Conservation (phyloP, 129 eudicot genomes). For the Tanacetum coccineum region DNA sequence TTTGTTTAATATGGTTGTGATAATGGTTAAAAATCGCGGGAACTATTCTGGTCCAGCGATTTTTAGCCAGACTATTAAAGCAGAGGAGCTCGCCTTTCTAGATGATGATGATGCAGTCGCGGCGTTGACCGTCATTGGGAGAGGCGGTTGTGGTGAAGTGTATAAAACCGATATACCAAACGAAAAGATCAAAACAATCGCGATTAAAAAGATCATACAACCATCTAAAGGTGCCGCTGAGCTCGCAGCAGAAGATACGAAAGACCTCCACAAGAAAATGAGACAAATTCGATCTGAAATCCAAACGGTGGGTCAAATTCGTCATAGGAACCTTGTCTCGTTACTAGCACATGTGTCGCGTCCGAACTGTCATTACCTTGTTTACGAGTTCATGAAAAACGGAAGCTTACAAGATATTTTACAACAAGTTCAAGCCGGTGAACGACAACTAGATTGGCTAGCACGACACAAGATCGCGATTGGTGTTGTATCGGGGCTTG, state of each 20-base stretch:
- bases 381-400: conserved; percentile 86
- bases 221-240: conserved; percentile 66
- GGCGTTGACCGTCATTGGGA: conserved; percentile 52
- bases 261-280: conserved; percentile 60
- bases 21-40: conserved; percentile 29
- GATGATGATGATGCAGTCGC: conserved; percentile 56
- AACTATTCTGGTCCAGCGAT: conserved; percentile 35
- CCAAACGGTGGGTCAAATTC: conserved; percentile 74
- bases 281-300: conserved; percentile 80
- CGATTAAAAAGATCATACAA: conserved; percentile 63
- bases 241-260: conserved; percentile 60
- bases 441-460: conserved; percentile 55
- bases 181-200: conserved; percentile 57
- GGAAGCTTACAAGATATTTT: conserved; percentile 81
- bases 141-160: conserved; percentile 91
- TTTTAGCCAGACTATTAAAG: conserved; percentile 63
- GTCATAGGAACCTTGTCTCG: conserved; percentile 72
- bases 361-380: conserved; percentile 71
- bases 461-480: conserved; percentile 50
- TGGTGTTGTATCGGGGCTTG: conserved; percentile 80
- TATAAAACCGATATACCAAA: conserved; percentile 61
- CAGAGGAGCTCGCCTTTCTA: conserved; percentile 64
- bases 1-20: conserved; percentile 32
- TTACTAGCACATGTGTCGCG: conserved; percentile 72
- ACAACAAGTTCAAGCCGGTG: conserved; percentile 40